These are phyloP conservation scores for Aegilops tauschii DNA, from an alignment of 176 grass and related monocot genomes.

Conservation along the genomic window DNA sequence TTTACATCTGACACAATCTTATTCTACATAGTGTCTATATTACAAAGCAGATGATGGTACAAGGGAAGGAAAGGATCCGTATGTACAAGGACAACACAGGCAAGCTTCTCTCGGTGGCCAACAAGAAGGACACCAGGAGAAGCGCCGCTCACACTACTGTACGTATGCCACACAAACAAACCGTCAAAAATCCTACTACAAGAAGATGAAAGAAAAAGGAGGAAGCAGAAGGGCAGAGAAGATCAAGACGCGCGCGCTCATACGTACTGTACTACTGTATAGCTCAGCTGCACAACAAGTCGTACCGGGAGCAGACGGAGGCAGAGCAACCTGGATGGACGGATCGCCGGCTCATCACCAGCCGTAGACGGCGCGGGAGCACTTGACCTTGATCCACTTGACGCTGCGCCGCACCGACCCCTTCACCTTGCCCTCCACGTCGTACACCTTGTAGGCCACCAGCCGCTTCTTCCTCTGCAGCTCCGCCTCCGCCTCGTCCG, in stretches of 20 bases:
- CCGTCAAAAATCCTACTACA: slow-evolving; percentile 28
- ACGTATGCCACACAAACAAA: slow-evolving; percentile 6
- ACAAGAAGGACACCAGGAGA: slow-evolving; percentile 9
- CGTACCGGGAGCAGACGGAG: background rate
- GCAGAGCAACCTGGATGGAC: background rate
- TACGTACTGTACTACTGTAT: too few relatives aligned
- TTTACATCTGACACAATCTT: slow-evolving; percentile 28
- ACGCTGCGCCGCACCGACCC: slow-evolving; percentile 63
- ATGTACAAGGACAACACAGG: slow-evolving; percentile 38
- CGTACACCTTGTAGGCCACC: slow-evolving; percentile 72
- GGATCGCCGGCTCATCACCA: slow-evolving; percentile 17
- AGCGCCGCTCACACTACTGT: slow-evolving; percentile 13
- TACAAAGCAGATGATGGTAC: slow-evolving; percentile 7
- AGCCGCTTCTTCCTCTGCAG: slow-evolving; percentile 86
- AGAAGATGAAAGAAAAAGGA: slow-evolving; percentile 8
- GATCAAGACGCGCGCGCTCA: background rate
- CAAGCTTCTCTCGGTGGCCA: slow-evolving; percentile 23
- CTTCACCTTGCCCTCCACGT: slow-evolving; percentile 76
- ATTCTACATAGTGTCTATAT: slow-evolving; percentile 41
- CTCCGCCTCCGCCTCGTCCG: slow-evolving; percentile 43
- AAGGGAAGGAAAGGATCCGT: background rate
- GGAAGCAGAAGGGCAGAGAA: background rate
- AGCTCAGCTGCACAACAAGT: background rate
- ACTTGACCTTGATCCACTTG: slow-evolving; percentile 79
- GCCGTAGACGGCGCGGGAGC: slow-evolving; percentile 52